Evolutionary conservation across 805 yeast genomes (phyloP), one percentile per base, ranked within the genome.

Genomic region (Candida insectalens): DNA sequence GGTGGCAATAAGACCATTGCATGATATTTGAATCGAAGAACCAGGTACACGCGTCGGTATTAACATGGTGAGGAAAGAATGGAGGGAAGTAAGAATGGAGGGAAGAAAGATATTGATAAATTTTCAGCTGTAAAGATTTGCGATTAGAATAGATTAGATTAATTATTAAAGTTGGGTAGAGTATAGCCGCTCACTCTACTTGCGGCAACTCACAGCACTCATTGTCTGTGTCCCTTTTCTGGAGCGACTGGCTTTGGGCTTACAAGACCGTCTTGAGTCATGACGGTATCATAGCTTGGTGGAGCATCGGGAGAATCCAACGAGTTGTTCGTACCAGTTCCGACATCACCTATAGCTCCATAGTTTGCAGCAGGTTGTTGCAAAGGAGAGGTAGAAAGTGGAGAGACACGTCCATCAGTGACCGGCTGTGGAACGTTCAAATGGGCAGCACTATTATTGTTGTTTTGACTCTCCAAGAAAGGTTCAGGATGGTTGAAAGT

Each of bases 1-100:
- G 0, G 77, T 60, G 1, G 94, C 94, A 10, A 12, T 21, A 12
- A 21, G n/a, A n/a, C n/a, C 23, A 8, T 21, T 7, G 23, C 12
- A 12, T 12, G 23, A 21, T 21, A 21, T 12, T 21, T 21, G 23
- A 21, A 21, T 12, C 7, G 10, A 21, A 12, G 23, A 21, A 12
- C 10, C 23, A 7, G 23, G 23, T 7, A n/a, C n/a, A n/a, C n/a
- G n/a, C n/a, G n/a, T n/a, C n/a, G n/a, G n/a, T n/a, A n/a, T n/a
- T n/a, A n/a, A n/a, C n/a, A n/a, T n/a, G n/a, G n/a, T n/a, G n/a
- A n/a, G n/a, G n/a, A n/a, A n/a, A n/a, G n/a, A n/a, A n/a, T n/a
- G n/a, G n/a, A n/a, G n/a, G n/a, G n/a, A n/a, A n/a, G n/a, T n/a
- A n/a, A n/a, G n/a, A n/a, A n/a, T n/a, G n/a, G n/a, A n/a, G n/a